A percentile compares a stretch with the other conserved stretches of the same genome.
These are phyloP conservation scores for Grigorovia transvaalensis DNA, from an alignment of 805 yeast genomes.

Conservation along the genomic window DNA sequence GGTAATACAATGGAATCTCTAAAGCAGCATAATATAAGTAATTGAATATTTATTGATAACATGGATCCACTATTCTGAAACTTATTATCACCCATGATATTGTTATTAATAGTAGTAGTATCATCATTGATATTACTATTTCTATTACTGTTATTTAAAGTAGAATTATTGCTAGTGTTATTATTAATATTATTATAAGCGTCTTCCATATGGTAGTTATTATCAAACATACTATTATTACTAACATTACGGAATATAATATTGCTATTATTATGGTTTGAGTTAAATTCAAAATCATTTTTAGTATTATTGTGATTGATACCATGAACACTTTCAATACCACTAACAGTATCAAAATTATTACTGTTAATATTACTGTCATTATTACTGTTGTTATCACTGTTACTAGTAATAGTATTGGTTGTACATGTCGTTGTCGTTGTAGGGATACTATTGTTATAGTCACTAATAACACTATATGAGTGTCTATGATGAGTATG, in stretches of 20 bases:
- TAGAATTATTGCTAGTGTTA: neutral
- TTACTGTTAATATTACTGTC: neutral
- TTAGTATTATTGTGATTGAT: neutral
- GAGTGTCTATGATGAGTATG: slow-evolving; percentile 1
- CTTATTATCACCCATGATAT: neutral
- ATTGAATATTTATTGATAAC: slow-evolving; percentile 25
- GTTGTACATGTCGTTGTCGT: too few species aligned
- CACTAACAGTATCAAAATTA: neutral
- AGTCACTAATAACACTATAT: neutral
- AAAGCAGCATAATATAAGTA: slow-evolving; percentile 36
- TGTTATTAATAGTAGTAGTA: neutral
- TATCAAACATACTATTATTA: neutral
- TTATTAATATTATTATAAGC: neutral
- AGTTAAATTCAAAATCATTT: neutral
- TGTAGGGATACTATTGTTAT: neutral
- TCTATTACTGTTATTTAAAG: neutral
- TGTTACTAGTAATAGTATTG: too few species aligned
- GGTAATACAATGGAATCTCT: slow-evolving; percentile 47
- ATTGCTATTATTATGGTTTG: neutral
- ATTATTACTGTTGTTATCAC: too few species aligned
- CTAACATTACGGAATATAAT: neutral
- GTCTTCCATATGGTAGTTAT: neutral
- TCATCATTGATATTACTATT: neutral
- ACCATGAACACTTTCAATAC: neutral
- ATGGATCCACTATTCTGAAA: neutral